Evolutionary conservation across 345 rosid species (phyloP).

Genomic region (Gossypium turneri): DNA sequence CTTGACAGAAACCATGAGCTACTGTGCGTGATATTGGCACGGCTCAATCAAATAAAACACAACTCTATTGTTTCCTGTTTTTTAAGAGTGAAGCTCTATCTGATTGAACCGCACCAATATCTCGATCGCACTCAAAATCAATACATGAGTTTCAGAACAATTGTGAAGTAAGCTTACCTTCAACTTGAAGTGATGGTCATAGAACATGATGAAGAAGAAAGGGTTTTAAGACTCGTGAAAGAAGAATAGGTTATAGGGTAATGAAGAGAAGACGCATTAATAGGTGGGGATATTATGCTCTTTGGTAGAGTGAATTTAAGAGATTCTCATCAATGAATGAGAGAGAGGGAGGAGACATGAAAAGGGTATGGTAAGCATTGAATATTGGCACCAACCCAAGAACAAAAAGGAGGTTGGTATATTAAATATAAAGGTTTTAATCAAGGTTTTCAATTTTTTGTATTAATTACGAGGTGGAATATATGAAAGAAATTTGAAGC

Average conservation of each 20-base stretch:
- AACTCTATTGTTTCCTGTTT: slow-evolving; percentile 15
- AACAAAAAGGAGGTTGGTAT: slow-evolving; percentile 47
- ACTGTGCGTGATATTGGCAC: slow-evolving; percentile 85
- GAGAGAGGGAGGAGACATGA: slow-evolving; percentile 10
- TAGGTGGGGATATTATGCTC: neutral
- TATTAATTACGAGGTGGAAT: slow-evolving; percentile 43
- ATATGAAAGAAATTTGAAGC: too few relatives aligned
- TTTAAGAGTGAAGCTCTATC: slow-evolving; percentile 31
- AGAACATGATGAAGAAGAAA: neutral
- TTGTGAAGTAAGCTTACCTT: too few relatives aligned
- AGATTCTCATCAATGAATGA: slow-evolving; percentile 21
- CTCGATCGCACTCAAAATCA: slow-evolving; percentile 28
- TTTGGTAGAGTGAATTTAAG: neutral
- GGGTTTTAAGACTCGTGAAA: neutral
- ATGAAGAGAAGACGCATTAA: neutral
- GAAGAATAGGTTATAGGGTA: neutral
- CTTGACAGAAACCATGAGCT: neutral
- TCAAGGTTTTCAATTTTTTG: slow-evolving; percentile 36
- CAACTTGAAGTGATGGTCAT: neutral
- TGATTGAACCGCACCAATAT: slow-evolving; percentile 95
- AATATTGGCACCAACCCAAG: slow-evolving; percentile 65
- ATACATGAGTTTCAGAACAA: too few relatives aligned
- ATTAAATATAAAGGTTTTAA: slow-evolving; percentile 40
- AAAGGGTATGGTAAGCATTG: slow-evolving; percentile 17
- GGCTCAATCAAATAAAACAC: slow-evolving; percentile 83